Percentiles rank a stretch among this genome's conserved stretches.
These are phyloP conservation scores for Plasmodium fragile DNA, from an alignment of 169 alveolate species.

Conservation along the genomic window DNA sequence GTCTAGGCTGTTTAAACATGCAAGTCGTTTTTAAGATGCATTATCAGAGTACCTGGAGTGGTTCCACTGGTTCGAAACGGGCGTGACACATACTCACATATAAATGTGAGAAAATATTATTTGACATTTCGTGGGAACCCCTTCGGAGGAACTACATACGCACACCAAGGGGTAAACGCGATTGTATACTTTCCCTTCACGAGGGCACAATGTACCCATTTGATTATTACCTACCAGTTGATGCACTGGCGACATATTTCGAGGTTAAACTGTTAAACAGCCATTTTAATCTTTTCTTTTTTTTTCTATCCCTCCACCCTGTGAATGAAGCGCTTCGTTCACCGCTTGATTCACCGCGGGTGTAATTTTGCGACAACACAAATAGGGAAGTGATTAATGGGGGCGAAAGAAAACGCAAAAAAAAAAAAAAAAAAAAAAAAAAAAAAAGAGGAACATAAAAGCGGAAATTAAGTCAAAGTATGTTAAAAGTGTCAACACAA, in stretches of 20 bases:
- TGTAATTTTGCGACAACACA: neutral
- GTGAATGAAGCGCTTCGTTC: neutral
- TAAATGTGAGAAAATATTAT: neutral
- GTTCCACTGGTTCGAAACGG: neutral
- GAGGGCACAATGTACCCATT: neutral
- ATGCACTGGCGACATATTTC: neutral
- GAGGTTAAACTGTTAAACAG: neutral
- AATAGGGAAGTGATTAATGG: neutral
- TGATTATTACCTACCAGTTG: neutral
- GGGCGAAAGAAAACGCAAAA: neutral
- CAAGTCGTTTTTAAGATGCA: neutral
- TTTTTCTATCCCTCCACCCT: neutral
- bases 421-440: too few species aligned
- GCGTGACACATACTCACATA: neutral
- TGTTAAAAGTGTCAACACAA: neutral
- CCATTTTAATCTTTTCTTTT: neutral
- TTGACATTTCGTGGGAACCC: neutral
- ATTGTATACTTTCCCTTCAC: neutral
- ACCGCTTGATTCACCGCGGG: neutral
- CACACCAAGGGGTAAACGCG: neutral
- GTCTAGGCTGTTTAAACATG: neutral
- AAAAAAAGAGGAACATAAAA: too few species aligned
- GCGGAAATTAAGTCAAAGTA: neutral
- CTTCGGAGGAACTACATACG: neutral
- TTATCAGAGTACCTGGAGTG: neutral